Evolutionary conservation across 108 stramenopile species (phyloP).

Genomic region (Skeletonema costatum): DNA sequence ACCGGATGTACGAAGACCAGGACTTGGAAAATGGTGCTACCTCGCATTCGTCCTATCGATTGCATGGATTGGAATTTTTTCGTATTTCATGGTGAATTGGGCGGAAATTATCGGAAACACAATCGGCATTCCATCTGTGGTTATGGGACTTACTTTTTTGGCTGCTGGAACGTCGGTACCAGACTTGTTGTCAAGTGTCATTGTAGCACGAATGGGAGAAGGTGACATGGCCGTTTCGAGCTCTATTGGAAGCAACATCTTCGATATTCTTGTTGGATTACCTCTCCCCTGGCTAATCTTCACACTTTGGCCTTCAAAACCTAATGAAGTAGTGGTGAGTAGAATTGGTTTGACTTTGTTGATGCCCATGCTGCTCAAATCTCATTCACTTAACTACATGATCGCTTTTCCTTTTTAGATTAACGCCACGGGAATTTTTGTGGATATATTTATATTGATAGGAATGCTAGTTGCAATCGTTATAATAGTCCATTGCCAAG

Average conservation of each 20-base stretch:
- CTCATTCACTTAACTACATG: neutral
- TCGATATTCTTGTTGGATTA: slow-evolving; percentile 83
- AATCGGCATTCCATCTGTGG: slow-evolving; percentile 67
- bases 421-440: slow-evolving; percentile 57
- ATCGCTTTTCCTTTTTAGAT: slow-evolving; percentile 9
- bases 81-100: slow-evolving; percentile 87
- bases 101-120: slow-evolving; percentile 84
- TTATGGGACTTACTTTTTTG: slow-evolving; percentile 85
- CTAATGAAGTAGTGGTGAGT: slow-evolving; percentile 43
- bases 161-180: slow-evolving; percentile 90
- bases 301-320: slow-evolving; percentile 40
- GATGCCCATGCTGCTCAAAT: neutral
- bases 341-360: neutral
- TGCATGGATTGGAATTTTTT: slow-evolving; percentile 84
- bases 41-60: slow-evolving; percentile 80
- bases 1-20: slow-evolving; percentile 78
- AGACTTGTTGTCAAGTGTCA: slow-evolving; percentile 80
- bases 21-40: slow-evolving; percentile 75
- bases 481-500: slow-evolving; percentile 64
- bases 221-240: slow-evolving; percentile 90
- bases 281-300: slow-evolving; percentile 81
- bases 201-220: slow-evolving; percentile 82
- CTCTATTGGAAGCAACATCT: slow-evolving; percentile 84
- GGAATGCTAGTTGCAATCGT: slow-evolving; percentile 79
- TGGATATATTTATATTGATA: slow-evolving; percentile 67